Conservation (phyloP, 192 early-diverging fungal species). For the Linnemannia zychae region DNA sequence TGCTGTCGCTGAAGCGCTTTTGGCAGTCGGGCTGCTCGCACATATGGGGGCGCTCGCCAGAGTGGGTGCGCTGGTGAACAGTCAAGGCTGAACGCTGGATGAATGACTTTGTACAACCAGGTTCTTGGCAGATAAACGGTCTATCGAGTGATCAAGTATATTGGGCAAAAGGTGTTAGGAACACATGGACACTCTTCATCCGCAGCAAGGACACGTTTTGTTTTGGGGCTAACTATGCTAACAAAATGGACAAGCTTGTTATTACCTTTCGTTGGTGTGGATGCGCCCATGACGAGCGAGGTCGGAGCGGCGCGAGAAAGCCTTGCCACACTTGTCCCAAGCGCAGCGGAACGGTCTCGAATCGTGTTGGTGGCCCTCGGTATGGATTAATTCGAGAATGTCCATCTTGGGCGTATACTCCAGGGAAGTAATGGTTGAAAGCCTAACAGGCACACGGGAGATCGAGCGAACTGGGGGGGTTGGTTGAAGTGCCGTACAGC, state of each 20-base stretch:
- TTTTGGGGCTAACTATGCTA: not conserved
- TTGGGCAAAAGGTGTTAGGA: conserved; percentile 7
- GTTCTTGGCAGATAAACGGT: conserved; percentile 75
- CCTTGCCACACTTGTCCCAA: conserved; percentile 75
- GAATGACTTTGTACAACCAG: conserved; percentile 83
- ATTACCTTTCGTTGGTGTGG: conserved; percentile 81
- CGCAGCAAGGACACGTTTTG: conserved; percentile 1
- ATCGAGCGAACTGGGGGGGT: not conserved
- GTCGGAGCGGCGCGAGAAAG: conserved; percentile 79
- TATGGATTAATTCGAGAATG: conserved; percentile 68
- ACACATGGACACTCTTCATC: conserved; percentile 7
- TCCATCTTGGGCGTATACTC: conserved; percentile 60
- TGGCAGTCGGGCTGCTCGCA: conserved; percentile 79
- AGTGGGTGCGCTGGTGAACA: conserved; percentile 84
- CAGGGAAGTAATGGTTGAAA: conserved; percentile 43
- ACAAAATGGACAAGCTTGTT: not conserved
- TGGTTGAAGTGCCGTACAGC: not conserved
- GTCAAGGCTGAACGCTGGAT: conserved; percentile 87
- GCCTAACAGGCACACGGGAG: conserved; percentile 21
- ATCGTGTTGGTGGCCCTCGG: conserved; percentile 58
- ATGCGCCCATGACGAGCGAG: conserved; percentile 83
- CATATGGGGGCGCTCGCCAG: conserved; percentile 80
- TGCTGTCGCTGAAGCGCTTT: conserved; percentile 84
- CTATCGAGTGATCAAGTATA: conserved; percentile 20
- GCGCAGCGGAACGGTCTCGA: conserved; percentile 67